These are phyloP conservation scores for Golubevia pallescens DNA, from an alignment of 1,284 basidiomycete species.

Conservation along the genomic window DNA sequence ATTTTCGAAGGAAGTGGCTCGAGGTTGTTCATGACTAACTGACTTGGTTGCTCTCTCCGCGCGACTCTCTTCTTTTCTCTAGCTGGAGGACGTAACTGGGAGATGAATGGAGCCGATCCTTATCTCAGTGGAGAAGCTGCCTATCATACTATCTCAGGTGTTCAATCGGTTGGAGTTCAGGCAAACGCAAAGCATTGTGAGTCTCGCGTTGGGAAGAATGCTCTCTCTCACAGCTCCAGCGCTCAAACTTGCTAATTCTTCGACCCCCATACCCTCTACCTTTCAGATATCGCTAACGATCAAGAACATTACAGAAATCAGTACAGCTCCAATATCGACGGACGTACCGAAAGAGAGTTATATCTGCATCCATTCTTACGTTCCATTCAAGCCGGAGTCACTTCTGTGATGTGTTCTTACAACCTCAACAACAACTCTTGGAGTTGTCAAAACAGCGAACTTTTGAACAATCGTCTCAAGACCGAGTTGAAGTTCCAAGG, in stretches of 20 bases:
- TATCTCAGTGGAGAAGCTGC: constrained; percentile 76
- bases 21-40: too few relatives aligned
- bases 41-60: too few relatives aligned
- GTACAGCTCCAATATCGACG: constrained; percentile 74
- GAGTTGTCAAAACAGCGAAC: constrained; percentile 74
- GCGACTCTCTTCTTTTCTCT: too few relatives aligned
- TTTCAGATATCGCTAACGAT: constrained; percentile 64
- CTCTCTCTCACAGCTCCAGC: too few relatives aligned
- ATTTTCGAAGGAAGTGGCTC: too few relatives aligned
- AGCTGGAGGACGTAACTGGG: too few relatives aligned
- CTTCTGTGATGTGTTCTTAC: constrained; percentile 80
- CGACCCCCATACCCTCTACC: not conserved
- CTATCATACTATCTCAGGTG: constrained; percentile 76
- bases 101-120: constrained; percentile 70
- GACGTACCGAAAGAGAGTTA: constrained; percentile 78
- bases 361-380: constrained; percentile 71
- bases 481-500: constrained; percentile 80
- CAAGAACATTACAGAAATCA: constrained; percentile 71
- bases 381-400: constrained; percentile 77
- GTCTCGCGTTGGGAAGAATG: constrained; percentile 13
- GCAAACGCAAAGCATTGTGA: constrained; percentile 52
- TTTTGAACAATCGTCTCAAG: constrained; percentile 76
- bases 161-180: constrained; percentile 76
- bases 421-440: constrained; percentile 71
- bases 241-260: too few relatives aligned